These are phyloP conservation scores for Coffea eugenioides DNA, from an alignment of 257 asterid species.

Conservation along the genomic window DNA sequence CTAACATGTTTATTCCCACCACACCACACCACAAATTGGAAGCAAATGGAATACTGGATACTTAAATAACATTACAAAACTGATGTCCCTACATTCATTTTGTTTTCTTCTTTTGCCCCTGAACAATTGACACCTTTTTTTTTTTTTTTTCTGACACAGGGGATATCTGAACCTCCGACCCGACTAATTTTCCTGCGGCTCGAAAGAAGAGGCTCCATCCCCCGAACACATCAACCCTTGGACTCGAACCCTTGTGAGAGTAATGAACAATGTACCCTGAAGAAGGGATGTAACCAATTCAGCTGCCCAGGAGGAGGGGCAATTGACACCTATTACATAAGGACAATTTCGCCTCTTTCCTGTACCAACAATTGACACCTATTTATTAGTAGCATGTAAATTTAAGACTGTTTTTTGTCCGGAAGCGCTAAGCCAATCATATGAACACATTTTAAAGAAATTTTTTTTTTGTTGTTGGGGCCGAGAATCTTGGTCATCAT, in stretches of 20 bases:
- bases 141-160: too few relatives aligned
- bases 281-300: too few relatives aligned
- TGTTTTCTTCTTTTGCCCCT: too few relatives aligned
- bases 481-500: not conserved
- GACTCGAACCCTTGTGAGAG: too few relatives aligned
- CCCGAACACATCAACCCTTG: too few relatives aligned
- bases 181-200: too few relatives aligned
- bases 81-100: not conserved
- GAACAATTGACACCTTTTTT: constrained; percentile 2
- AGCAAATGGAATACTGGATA: not conserved
- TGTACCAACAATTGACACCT: not conserved
- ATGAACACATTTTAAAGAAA: constrained; percentile 1
- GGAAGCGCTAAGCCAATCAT: constrained; percentile 4
- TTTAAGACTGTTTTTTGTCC: constrained; percentile 4
- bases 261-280: too few relatives aligned
- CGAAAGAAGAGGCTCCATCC: too few relatives aligned
- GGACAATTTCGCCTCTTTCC: not conserved
- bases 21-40: not conserved
- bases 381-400: not conserved
- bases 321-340: constrained; percentile 6
- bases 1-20: not conserved
- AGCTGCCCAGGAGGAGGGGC: too few relatives aligned
- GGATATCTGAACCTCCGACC: too few relatives aligned
- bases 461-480: not conserved
- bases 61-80: not conserved